Evolutionary conservation across 2,329 filamentous ascomycete species (phyloP).

Genomic region (Exserohilum rostratum): DNA sequence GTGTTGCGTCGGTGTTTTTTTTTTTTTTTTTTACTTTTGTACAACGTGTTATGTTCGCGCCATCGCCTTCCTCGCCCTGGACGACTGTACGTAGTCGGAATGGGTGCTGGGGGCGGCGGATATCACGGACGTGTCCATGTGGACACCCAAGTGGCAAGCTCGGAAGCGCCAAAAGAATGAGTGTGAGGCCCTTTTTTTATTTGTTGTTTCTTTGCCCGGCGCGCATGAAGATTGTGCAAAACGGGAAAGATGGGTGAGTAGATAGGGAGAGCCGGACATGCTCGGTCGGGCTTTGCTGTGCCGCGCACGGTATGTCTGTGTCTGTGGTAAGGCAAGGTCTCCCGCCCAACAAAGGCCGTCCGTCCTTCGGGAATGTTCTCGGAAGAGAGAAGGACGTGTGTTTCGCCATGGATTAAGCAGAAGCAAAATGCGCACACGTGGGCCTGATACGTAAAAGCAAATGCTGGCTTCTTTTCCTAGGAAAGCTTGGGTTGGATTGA

Average conservation of each 20-base stretch:
- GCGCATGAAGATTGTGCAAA: neutral
- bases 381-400: neutral
- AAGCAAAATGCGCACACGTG: neutral
- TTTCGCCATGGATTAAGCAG: neutral
- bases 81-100: too few relatives aligned
- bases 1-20: too few relatives aligned
- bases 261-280: neutral
- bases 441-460: neutral
- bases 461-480: constrained; percentile 2
- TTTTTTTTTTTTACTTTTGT: neutral
- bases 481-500: neutral
- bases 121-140: neutral
- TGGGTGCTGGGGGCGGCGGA: too few relatives aligned
- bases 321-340: neutral
- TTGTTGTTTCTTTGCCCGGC: neutral
- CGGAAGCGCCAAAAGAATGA: too few relatives aligned
- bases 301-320: neutral
- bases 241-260: too few relatives aligned
- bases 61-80: too few relatives aligned
- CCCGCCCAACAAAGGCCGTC: neutral
- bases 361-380: neutral
- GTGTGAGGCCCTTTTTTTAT: neutral
- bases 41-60: neutral
- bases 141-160: neutral
- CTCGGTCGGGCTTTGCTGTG: neutral